Conservation (phyloP, 306 rosid genomes). For the Astragalus glycyphyllos region DNA sequence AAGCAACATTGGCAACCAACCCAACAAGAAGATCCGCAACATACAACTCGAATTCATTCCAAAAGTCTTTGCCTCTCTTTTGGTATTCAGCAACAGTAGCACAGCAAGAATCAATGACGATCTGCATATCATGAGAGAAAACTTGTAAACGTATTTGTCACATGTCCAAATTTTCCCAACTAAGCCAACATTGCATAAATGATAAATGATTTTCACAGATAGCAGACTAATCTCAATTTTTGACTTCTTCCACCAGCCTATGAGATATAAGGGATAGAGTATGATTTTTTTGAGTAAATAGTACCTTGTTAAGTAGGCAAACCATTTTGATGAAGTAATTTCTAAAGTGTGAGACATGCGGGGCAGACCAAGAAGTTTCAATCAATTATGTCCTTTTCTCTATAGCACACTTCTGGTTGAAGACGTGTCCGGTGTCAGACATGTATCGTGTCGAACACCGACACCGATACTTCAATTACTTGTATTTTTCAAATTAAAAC, state of each 20-base stretch:
- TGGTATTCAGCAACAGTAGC: constrained; percentile 96
- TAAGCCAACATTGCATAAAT: constrained; percentile 26
- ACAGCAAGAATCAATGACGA: constrained; percentile 83
- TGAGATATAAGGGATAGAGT: not conserved
- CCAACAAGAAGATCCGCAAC: constrained; percentile 96
- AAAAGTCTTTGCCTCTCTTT: constrained; percentile 92
- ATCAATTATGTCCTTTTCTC: no score
- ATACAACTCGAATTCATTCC: constrained; percentile 91
- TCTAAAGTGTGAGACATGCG: constrained; percentile 3
- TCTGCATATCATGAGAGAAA: constrained; percentile 56
- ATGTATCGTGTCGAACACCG: no score
- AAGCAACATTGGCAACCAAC: constrained; percentile 77
- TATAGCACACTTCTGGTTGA: no score
- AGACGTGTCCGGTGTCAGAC: no score
- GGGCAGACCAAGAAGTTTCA: not conserved
- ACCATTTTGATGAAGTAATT: not conserved
- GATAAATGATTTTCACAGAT: constrained; percentile 34
- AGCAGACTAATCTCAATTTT: not conserved
- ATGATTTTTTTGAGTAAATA: not conserved
- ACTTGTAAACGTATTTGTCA: not conserved
- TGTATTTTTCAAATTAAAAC: no score
- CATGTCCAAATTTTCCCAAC: constrained; percentile 1
- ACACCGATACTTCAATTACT: no score
- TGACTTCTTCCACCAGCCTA: not conserved
- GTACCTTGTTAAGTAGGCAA: constrained; percentile 26